Conservation (phyloP, 225 moss, liverwort and hornwort species). For the Antitrichia curtipendula region DNA sequence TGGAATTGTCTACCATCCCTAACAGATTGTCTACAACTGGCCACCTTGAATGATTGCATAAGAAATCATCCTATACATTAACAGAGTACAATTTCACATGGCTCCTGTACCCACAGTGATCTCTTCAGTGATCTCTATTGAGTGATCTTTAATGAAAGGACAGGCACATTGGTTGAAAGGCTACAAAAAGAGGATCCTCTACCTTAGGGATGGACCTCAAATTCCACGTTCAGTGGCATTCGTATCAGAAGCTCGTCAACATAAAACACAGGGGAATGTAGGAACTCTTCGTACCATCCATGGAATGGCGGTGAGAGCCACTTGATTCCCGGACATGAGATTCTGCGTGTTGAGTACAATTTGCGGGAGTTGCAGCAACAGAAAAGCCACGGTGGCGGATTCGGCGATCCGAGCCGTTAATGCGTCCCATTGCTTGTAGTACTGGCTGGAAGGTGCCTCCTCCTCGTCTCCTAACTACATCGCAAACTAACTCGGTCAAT, state of each 20-base stretch:
- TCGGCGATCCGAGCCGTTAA: conserved; percentile 57
- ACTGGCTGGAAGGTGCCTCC: neutral
- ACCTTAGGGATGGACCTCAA: neutral
- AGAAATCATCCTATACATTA: neutral
- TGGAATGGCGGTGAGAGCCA: conserved; percentile 69
- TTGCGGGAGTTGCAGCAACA: conserved; percentile 80
- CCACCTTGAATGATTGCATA: neutral
- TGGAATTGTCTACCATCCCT: neutral
- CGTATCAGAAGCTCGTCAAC: neutral
- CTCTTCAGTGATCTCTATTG: neutral
- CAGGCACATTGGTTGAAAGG: neutral
- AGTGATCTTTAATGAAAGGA: neutral
- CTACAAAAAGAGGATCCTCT: neutral
- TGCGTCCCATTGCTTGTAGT: conserved; percentile 49
- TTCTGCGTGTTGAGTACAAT: conserved; percentile 71
- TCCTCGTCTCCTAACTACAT: conserved; percentile 9
- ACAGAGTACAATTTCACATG: neutral
- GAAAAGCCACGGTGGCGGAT: conserved; percentile 66
- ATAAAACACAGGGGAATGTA: neutral
- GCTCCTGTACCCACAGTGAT: neutral
- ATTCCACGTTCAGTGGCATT: neutral
- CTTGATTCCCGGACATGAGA: conserved; percentile 41
- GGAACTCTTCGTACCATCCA: conserved; percentile 52
- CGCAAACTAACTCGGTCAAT: neutral
- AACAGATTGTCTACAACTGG: neutral